Conservation (phyloP, 164 flowering plant species). For the Aristolochia californica region DNA sequence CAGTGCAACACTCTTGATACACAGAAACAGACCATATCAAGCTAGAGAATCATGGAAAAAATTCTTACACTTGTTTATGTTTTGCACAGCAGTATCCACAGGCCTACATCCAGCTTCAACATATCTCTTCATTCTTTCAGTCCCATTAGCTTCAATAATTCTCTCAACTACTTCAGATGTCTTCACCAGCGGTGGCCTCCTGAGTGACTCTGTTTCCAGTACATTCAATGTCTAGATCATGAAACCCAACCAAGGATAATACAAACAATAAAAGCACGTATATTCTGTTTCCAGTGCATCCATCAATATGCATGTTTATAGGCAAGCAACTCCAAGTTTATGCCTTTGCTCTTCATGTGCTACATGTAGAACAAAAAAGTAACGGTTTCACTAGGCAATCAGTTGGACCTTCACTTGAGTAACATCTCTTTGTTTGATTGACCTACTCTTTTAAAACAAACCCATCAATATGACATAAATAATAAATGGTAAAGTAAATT, state of each 20-base stretch:
- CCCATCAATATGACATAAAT: too few species aligned
- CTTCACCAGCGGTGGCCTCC: constrained; percentile 35
- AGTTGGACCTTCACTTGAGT: too few species aligned
- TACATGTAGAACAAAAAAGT: too few species aligned
- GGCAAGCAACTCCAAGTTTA: too few species aligned
- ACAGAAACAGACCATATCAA: too few species aligned
- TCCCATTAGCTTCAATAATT: constrained; percentile 37
- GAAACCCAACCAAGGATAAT: neutral
- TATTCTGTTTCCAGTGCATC: neutral
- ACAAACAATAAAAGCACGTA: neutral
- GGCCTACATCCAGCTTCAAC: constrained; percentile 40
- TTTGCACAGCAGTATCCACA: constrained; percentile 25
- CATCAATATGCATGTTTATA: neutral
- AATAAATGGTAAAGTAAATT: too few species aligned
- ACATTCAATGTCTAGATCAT: neutral
- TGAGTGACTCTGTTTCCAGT: constrained; percentile 32
- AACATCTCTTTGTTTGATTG: too few species aligned
- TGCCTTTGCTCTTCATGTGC: too few species aligned
- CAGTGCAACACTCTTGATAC: too few species aligned
- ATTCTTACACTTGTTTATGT: constrained; percentile 46
- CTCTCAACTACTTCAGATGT: constrained; percentile 32
- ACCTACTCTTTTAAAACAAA: too few species aligned
- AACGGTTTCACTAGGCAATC: too few species aligned
- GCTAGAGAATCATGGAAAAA: neutral
- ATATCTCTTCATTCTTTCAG: constrained; percentile 42